Evolutionary conservation across 179 eudicot genomes (phyloP), one percentile per base, ranked within the genome.

Genomic region (Patellifolia procumbens): DNA sequence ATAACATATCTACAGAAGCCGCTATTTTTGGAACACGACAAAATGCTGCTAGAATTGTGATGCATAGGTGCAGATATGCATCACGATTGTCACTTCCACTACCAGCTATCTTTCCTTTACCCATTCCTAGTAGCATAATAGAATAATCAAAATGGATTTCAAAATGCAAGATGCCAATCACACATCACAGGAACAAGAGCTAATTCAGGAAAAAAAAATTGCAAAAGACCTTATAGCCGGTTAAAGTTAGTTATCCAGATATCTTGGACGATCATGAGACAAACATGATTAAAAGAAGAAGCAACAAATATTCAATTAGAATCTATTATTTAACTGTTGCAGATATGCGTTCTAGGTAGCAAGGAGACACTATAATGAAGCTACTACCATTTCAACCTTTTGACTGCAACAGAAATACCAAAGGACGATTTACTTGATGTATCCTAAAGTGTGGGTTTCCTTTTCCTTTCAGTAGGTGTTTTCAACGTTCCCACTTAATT

Each of bases 11-110:
- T 29, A 78, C 71, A 34, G 92, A 86, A 68, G 92, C 86, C 37
- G 97, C 97, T 49, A 94, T 86, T 65, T 86, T 87, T 10, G 95
- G 88, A 42, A 91, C 92, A 56, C 93, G 89, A 61, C 92, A 90
- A 70, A 92, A 89, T 0, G 92, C 87, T 31, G 97, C 91, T 55
- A 94, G 84, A 28, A 94, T 68, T 0, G 92, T 82, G 63, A 91
- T 81, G 22, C 92, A 83, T 48, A 94, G 71, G 61, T 84, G 91
- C 79, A 92, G 68, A 78, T 92, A 94, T 2, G 87, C 97, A 48
- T 88, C 91, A 49, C 85, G 85, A 62, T 92, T 81, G 37, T 89
- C 97, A 58, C 58, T 76, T 16, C 70, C 81, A 16, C 74, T 81
- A 37, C 68, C 80, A 48, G 76, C 61, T 22, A n/a, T 28, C 29